Base-by-base conservation (phyloP, 805 yeast species). In the Schwanniomyces vanrijiae region DNA sequence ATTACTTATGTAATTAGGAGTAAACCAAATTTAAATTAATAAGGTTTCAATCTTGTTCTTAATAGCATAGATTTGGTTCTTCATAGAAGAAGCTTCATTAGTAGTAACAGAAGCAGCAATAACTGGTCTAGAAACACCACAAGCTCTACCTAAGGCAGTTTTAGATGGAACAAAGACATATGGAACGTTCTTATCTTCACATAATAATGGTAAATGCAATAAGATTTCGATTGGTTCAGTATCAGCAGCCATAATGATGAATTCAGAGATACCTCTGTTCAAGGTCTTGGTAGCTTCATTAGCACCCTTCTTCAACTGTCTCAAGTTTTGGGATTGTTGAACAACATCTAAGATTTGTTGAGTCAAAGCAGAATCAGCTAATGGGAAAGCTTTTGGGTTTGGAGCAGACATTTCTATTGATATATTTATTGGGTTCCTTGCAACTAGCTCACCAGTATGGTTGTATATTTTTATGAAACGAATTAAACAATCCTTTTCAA, bases 91-190 rank as follows among this genome's bases (percentile, higher is more conserved):
- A 64, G 97, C 96, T 68, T 94, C 99, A 78, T 94, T 94, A 59
- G 98, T 84, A 70, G 99, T 94, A 69, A 94, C 94, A 54, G 96
- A 87, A 55, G 97, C 97, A 68, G 99, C 96, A 70, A 94, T 92
- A 51, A 94, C 99, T 58, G 98, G 97, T 83, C 99, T 88, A 48
- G 98, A 90, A 55, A 94, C 99, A 78, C 99, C 99, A 80, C 99
- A 94, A 64, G 99, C 98, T 81, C 99, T 89, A 73, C 99, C 99
- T 64, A 94, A 81, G 55, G 99, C 99, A 66, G 94, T 84, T 82
- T 94, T 92, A 61, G 97, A 90, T 59, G 99, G 97, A 58, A 94
- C 98, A 60, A 94, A 94, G 55, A 94, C 98, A 80, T 94, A 94
- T 55, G 99, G 97, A 59, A 94, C 99, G 80, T 94, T 94, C 83